These are phyloP conservation scores for Suhomyces bokatorum DNA, from an alignment of 1,139 yeast species.

Conservation along the genomic window DNA sequence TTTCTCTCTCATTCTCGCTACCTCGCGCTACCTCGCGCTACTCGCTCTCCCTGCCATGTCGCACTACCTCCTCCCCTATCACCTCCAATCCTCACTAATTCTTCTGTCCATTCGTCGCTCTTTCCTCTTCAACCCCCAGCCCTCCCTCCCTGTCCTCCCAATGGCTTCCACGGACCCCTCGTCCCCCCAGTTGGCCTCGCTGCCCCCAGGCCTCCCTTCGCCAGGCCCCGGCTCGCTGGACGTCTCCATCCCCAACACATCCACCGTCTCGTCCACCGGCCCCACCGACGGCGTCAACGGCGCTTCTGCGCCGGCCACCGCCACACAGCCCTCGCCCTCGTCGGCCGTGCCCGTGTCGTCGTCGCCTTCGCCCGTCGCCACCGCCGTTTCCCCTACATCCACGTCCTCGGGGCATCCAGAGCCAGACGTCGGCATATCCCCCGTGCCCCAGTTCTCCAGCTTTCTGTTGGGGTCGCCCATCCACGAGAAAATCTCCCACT, in stretches of 20 bases:
- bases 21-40: no score
- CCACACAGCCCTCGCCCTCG: no score
- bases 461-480: constrained; percentile 16
- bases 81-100: not conserved
- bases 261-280: no score
- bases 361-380: not conserved
- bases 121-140: not conserved
- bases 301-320: no score
- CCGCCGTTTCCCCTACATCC: not conserved
- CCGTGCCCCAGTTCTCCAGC: not conserved
- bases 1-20: not conserved
- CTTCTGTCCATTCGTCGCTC: not conserved
- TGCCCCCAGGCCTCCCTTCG: not conserved
- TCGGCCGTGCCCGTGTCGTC: no score
- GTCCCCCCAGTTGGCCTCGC: constrained; percentile 2
- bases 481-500: constrained; percentile 16
- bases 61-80: not conserved
- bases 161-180: constrained; percentile 7
- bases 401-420: not conserved
- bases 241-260: no score
- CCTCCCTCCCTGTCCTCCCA: not conserved
- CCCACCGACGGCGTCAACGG: no score
- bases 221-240: not conserved
- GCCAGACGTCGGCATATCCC: not conserved
- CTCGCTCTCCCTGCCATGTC: not conserved